Base-by-base conservation (phyloP, 805 yeast species). In the Barnettozyma californica region DNA sequence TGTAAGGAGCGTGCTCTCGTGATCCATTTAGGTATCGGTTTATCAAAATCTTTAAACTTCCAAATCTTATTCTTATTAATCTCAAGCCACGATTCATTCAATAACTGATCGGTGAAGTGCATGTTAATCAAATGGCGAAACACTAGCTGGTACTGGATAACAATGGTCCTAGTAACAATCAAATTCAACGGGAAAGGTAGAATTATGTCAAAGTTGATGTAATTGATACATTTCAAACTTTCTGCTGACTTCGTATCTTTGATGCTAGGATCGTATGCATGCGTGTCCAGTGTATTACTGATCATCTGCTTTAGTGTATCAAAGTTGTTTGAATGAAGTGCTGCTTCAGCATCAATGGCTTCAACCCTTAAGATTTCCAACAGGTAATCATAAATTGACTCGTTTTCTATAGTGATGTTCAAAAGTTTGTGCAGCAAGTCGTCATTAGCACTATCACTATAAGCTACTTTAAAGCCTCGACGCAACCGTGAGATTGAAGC, bases 171-270 rank as follows among this genome's bases (percentile, higher is more conserved):
- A 16, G 86, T 80, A 1, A 89, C 68, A 1, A 94, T 72, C 23
- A 92, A 70, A 58, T 89, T 89, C 43, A 89, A 66, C 0, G 99
- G 99, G 61, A 88, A 94, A 3, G 97, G 97, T 20, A 91, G 64
- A n/a, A 74, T 65, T 8, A 83, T 51, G 38, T 82, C 80, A 41
- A 84, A 65, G 49, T 77, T 78, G 10, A 84, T 62, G 44, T 76
- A 75, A 42, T 81, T 70, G 1, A 84, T 69, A 1, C 79, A 51
- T 66, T 76, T 46, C 57, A 67, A 52, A 57, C 70, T 54, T 62
- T 67, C 59, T 52, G 61, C n/a, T 9, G 64, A 55, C 31, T 64
- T 62, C 29, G 46, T 11, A 7, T 53, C 60, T 23, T 46, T 46
- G 36, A 46, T 35, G 5, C 48, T 20, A 7, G 52, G 10, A 10